Percentiles rank a stretch among this genome's conserved stretches.
These are phyloP conservation scores for Ormosia semicastrata DNA, from an alignment of 306 rosid species.

Conservation along the genomic window DNA sequence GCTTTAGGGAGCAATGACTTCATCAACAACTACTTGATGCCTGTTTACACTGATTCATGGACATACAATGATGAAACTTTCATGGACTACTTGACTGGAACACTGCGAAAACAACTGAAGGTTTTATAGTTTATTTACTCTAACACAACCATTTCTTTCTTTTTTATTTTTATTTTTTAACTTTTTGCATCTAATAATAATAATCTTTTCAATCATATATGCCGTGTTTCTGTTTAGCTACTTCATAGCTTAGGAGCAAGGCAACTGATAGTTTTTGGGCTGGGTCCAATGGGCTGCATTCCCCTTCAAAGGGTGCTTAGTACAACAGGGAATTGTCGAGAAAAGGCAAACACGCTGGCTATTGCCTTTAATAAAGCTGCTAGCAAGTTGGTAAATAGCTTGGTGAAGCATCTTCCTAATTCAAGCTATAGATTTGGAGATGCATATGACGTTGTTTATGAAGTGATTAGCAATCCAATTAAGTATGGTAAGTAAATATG, in stretches of 20 bases:
- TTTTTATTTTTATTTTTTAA: neutral
- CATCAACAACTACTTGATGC: conserved; percentile 93
- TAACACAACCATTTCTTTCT: neutral
- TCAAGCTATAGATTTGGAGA: conserved; percentile 76
- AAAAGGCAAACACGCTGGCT: conserved; percentile 69
- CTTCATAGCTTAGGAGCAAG: conserved; percentile 81
- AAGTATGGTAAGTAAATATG: conserved; percentile 57
- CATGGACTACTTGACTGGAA: conserved; percentile 66
- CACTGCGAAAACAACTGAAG: conserved; percentile 62
- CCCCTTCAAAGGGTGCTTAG: conserved; percentile 90
- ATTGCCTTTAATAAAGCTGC: conserved; percentile 68
- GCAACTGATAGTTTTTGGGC: conserved; percentile 79
- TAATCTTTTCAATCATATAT: neutral
- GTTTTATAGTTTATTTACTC: conserved; percentile 33
- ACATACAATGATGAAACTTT: conserved; percentile 75
- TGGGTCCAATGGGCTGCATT: conserved; percentile 96
- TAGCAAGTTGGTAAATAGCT: conserved; percentile 48
- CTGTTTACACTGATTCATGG: conserved; percentile 88
- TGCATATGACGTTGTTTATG: conserved; percentile 74
- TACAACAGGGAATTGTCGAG: conserved; percentile 63
- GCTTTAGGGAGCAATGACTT: conserved; percentile 96
- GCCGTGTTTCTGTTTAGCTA: conserved; percentile 37
- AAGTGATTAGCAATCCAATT: conserved; percentile 64
- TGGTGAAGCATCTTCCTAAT: conserved; percentile 58
- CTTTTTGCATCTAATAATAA: neutral